These are phyloP conservation scores for Wickerhamomyces sp. DNA, from an alignment of 1,139 yeast genomes.

Conservation along the genomic window DNA sequence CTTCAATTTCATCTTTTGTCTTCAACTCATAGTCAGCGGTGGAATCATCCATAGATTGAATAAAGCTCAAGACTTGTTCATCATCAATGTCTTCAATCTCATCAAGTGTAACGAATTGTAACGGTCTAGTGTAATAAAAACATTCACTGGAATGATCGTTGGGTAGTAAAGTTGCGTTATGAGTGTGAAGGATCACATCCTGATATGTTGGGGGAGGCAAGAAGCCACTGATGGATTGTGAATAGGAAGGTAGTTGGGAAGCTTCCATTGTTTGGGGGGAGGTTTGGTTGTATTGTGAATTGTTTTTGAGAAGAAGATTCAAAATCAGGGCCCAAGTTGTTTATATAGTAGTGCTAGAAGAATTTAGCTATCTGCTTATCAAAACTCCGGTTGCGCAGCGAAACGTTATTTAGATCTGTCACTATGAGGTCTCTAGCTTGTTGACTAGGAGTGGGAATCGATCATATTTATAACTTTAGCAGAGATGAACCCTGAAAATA, in stretches of 20 bases:
- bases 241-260: slow-evolving; percentile 15
- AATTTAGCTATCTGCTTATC: too few species aligned
- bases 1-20: slow-evolving; percentile 11
- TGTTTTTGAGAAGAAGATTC: too few species aligned
- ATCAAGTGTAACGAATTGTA: slow-evolving; percentile 7
- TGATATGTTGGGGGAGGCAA: slow-evolving; percentile 21
- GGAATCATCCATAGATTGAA: slow-evolving; percentile 1
- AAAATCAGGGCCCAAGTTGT: too few species aligned
- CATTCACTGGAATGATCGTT: slow-evolving; percentile 3
- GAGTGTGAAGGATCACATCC: slow-evolving; percentile 10
- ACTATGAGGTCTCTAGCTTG: too few species aligned
- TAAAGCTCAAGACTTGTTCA: slow-evolving; percentile 6
- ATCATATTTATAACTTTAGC: too few species aligned
- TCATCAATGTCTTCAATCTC: slow-evolving; percentile 8
- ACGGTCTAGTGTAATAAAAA: slow-evolving; percentile 7
- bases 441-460: too few species aligned
- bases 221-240: slow-evolving; percentile 10
- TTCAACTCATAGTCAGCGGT: slow-evolving; percentile 1
- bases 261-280: neutral
- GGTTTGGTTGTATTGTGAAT: too few species aligned
- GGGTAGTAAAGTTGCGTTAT: slow-evolving; percentile 7
- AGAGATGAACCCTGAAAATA: too few species aligned
- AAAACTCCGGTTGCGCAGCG: too few species aligned
- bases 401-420: too few species aligned
- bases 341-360: too few species aligned